Evolutionary conservation across 2,329 filamentous ascomycete species (phyloP).

Genomic region (Curvularia lunata): DNA sequence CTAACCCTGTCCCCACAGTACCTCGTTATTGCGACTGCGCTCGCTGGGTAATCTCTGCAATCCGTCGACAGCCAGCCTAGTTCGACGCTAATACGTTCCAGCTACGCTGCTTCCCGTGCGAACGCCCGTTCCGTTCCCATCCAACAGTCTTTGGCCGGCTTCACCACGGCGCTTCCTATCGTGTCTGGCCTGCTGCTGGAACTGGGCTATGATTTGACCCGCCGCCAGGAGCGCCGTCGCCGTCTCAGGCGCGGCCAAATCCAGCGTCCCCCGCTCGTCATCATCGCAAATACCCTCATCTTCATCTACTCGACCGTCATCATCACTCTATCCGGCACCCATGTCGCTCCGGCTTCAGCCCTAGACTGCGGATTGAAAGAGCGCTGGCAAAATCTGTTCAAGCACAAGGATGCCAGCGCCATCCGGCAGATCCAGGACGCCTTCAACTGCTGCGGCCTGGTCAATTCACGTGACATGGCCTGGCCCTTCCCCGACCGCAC

Average conservation of each 20-base stretch:
- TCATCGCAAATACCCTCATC: constrained; percentile 49
- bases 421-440: constrained; percentile 69
- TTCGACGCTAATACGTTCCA: constrained; percentile 21
- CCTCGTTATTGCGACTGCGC: constrained; percentile 49
- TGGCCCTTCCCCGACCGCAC: constrained; percentile 64
- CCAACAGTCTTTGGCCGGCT: constrained; percentile 49
- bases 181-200: constrained; percentile 53
- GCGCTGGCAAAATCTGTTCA: constrained; percentile 63
- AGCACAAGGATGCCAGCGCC: constrained; percentile 55
- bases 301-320: constrained; percentile 53
- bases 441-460: constrained; percentile 71
- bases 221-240: constrained; percentile 39
- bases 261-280: constrained; percentile 44
- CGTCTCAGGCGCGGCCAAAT: constrained; percentile 42
- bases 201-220: constrained; percentile 45
- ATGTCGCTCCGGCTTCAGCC: constrained; percentile 48
- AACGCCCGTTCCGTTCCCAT: constrained; percentile 52
- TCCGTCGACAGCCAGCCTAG: neutral
- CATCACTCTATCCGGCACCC: constrained; percentile 54
- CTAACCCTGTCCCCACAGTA: constrained; percentile 41
- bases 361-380: constrained; percentile 63
- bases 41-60: constrained; percentile 43
- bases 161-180: constrained; percentile 52
- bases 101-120: constrained; percentile 40
- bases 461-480: constrained; percentile 62